phyloP scores from a whole-genome alignment of 257 asterid genomes.

The Paraleonurus japonicus region DNA sequence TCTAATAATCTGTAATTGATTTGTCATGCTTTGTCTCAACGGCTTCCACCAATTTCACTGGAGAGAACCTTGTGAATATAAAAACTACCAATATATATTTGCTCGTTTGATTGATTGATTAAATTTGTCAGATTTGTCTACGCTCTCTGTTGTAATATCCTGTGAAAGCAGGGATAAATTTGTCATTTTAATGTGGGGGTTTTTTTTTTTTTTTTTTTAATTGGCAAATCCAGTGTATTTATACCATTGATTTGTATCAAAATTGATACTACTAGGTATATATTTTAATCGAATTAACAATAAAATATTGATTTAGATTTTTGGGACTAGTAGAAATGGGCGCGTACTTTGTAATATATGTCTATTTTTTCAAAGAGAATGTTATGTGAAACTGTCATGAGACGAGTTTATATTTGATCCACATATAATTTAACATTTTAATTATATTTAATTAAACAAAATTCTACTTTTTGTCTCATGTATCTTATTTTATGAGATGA shows the following conservation, averaged over 20 bases:
- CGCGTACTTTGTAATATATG: too few relatives aligned
- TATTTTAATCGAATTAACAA: too few relatives aligned
- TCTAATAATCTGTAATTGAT: not conserved
- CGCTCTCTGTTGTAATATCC: not conserved
- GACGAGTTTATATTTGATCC: too few relatives aligned
- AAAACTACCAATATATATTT: not conserved
- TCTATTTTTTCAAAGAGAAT: too few relatives aligned
- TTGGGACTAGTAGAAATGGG: too few relatives aligned
- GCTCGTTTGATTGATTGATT: not conserved
- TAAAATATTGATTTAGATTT: too few relatives aligned
- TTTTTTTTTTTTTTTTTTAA: not conserved
- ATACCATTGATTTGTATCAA: not conserved
- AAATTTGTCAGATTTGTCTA: not conserved
- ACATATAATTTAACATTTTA: too few relatives aligned
- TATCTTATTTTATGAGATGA: too few relatives aligned
- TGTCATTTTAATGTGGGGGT: not conserved
- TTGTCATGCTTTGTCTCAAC: not conserved
- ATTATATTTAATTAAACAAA: too few relatives aligned
- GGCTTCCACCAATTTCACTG: not conserved
- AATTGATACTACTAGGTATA: not conserved
- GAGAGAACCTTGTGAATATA: not conserved
- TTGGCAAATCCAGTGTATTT: not conserved
- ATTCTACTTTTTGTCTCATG: too few relatives aligned
- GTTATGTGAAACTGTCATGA: too few relatives aligned
- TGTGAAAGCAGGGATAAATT: not conserved